Conservation (phyloP, 805 yeast species). For the Candida taoyuanica region DNA sequence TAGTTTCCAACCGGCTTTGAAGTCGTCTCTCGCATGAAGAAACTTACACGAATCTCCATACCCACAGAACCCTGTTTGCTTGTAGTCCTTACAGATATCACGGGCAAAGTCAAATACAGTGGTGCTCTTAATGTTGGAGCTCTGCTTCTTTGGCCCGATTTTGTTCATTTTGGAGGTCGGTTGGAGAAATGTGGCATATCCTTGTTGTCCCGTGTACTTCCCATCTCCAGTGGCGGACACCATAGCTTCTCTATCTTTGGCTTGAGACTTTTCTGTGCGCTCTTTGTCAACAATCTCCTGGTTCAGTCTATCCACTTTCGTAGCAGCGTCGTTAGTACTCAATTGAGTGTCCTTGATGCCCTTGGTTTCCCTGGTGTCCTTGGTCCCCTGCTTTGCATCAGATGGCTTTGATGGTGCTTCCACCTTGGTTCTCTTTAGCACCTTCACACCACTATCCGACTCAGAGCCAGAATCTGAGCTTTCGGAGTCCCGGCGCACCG, state of each 20-base stretch:
- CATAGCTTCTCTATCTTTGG: background rate
- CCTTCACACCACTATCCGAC: slow-evolving; percentile 6
- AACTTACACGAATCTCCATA: slow-evolving; percentile 97
- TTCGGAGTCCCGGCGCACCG: slow-evolving; percentile 8
- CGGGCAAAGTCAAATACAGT: slow-evolving; percentile 83
- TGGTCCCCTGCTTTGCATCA: too few species aligned
- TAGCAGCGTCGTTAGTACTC: slow-evolving; percentile 25
- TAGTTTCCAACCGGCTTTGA: slow-evolving; percentile 62
- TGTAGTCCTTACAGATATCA: slow-evolving; percentile 89
- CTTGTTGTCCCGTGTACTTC: slow-evolving; percentile 27
- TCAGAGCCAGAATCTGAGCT: slow-evolving; percentile 13
- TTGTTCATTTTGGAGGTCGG: slow-evolving; percentile 23
- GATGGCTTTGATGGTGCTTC: too few species aligned
- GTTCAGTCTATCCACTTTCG: slow-evolving; percentile 20
- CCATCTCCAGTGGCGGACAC: slow-evolving; percentile 20
- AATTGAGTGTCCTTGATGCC: slow-evolving; percentile 4
- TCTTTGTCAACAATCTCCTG: slow-evolving; percentile 21
- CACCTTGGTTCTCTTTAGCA: slow-evolving; percentile 2
- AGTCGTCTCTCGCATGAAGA: slow-evolving; percentile 84
- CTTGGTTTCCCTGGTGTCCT: too few species aligned
- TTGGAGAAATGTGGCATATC: slow-evolving; percentile 25
- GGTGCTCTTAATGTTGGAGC: slow-evolving; percentile 54
- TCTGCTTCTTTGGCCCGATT: slow-evolving; percentile 36
- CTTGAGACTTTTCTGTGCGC: slow-evolving; percentile 13
- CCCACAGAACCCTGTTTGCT: slow-evolving; percentile 92